Evolutionary conservation across 2,329 filamentous ascomycete genomes (phyloP).

Genomic region (Daldinia eschscholtzii): DNA sequence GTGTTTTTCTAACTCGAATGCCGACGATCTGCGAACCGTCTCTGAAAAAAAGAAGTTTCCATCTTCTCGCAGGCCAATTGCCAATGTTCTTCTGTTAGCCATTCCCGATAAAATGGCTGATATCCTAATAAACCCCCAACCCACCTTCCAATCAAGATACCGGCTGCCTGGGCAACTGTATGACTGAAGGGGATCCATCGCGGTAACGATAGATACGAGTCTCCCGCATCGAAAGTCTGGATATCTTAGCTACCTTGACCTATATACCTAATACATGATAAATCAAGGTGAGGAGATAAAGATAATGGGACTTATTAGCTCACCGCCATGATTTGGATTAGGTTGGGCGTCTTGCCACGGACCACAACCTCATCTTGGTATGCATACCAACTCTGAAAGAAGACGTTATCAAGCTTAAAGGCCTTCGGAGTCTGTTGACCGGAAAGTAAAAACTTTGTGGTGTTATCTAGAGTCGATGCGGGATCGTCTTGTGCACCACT

Average conservation of each 20-base stretch:
- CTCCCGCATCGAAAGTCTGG: constrained; percentile 40
- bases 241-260: background rate
- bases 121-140: constrained; percentile 38
- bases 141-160: constrained; percentile 40
- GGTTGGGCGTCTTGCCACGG: background rate
- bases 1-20: background rate
- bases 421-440: constrained; percentile 12
- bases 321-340: constrained; percentile 36
- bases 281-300: background rate
- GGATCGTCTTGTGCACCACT: constrained; percentile 9
- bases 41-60: constrained; percentile 29
- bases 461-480: background rate
- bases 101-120: constrained; percentile 37
- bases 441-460: constrained; percentile 27
- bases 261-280: background rate
- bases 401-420: constrained; percentile 22
- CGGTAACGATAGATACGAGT: constrained; percentile 29
- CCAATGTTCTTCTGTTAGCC: constrained; percentile 32
- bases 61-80: constrained; percentile 33
- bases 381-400: constrained; percentile 46
- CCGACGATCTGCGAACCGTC: constrained; percentile 24
- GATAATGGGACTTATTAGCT: background rate
- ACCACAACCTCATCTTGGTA: constrained; percentile 39
- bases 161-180: background rate
- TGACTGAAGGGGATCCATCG: constrained; percentile 37